Base-by-base conservation (phyloP, 768 basidiomycete genomes). In the Tulasnella sp. region DNA sequence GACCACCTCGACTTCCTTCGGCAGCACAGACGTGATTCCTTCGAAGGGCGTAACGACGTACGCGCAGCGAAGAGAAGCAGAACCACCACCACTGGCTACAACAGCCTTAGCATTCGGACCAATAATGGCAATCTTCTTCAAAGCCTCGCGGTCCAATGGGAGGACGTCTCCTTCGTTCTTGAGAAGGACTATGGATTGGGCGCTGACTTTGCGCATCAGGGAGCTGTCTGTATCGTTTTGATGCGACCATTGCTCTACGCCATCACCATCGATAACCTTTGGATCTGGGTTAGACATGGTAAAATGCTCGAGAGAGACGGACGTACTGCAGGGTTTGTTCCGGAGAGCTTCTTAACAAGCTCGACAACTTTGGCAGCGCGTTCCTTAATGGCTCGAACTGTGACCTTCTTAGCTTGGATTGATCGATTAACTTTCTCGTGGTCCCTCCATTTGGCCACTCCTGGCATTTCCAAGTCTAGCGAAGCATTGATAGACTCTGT, bases 21-120 rank as follows among this genome's bases (percentile, higher is more conserved):
- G 89, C 14, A 89, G 89, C 74, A 86, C 88, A n/a, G 84, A 84
- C 19, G 83, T 82, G 36, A 94, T 86, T 10, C 92, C 92, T 42
- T 91, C 88, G 82, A 87, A 91, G 1, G 93, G 92, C 5, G 89
- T 89, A 24, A 91, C 86, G 39, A 90, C 87, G 86, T 93, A 93
- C 38, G 77, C 76, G 52, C 40, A 86, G 80, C 90, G 92, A 76
- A 95, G 87, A 2, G 85, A 84, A 14, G 92, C 91, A 14, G 92
- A 92, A 44, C 93, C 93, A 46, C 94, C 94, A 18, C 92, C 92
- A 27, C 92, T 94, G 71, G 93, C 90, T 8, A 92, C 87, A 52
- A 88, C 84, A 74, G 89, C 90, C 83, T 89, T 89, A 62, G 90
- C 90, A 84, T 93, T 93, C 3, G 92, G 91, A 0, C 92, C 92